Evolutionary conservation across 306 rosid species (phyloP).

Genomic region (Vicia villosa): DNA sequence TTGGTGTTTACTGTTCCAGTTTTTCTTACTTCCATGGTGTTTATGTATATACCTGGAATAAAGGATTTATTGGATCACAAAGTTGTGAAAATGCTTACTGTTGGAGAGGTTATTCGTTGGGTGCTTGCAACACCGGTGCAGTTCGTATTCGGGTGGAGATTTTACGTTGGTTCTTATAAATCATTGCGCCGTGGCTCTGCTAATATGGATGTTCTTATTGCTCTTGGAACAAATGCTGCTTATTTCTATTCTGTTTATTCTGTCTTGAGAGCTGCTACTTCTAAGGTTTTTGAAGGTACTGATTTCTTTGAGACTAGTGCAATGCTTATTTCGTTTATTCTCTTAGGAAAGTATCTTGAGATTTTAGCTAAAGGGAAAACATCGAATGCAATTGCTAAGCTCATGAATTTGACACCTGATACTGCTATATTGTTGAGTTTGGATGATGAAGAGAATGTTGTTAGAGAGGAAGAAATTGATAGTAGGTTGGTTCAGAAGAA

Average conservation of each 20-base stretch:
- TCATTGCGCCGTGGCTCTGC: slow-evolving; percentile 72
- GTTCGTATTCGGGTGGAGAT: slow-evolving; percentile 69
- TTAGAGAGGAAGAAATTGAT: slow-evolving; percentile 65
- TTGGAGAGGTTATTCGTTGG: slow-evolving; percentile 74
- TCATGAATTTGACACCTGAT: slow-evolving; percentile 80
- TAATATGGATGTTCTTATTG: slow-evolving; percentile 90
- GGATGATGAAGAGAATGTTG: slow-evolving; percentile 58
- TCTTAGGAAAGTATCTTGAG: slow-evolving; percentile 90
- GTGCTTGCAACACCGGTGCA: slow-evolving; percentile 83
- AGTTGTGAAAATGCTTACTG: slow-evolving; percentile 65
- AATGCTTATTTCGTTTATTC: slow-evolving; percentile 83
- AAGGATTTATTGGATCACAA: slow-evolving; percentile 57
- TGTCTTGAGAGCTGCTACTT: slow-evolving; percentile 68
- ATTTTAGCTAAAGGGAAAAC: slow-evolving; percentile 87
- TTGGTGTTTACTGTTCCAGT: slow-evolving; percentile 74
- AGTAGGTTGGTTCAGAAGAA: slow-evolving; percentile 78
- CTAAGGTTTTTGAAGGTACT: slow-evolving; percentile 59
- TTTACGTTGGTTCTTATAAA: slow-evolving; percentile 73
- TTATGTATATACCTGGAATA: slow-evolving; percentile 79
- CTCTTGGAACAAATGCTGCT: slow-evolving; percentile 89
- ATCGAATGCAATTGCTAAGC: slow-evolving; percentile 85
- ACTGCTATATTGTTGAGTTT: slow-evolving; percentile 57
- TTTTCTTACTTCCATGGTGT: slow-evolving; percentile 80
- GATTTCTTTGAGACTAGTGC: slow-evolving; percentile 95
- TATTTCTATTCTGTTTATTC: slow-evolving; percentile 83